Percentiles rank a stretch among this genome's conserved stretches.
These are phyloP conservation scores for Monosporozyma servazzii DNA, from an alignment of 805 yeast species.

Conservation along the genomic window DNA sequence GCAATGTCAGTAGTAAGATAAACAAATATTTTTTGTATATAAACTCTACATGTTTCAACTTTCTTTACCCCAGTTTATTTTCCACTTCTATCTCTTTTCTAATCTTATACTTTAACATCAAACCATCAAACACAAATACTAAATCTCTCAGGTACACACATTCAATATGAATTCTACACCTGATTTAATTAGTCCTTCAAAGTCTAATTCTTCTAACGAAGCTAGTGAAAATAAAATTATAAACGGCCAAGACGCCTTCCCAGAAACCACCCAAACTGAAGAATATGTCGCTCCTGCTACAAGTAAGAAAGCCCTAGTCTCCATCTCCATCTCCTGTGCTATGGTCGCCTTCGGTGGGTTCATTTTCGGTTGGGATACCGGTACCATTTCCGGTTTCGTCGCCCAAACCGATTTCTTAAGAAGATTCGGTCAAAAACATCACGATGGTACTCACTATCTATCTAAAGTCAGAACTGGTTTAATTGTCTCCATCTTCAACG, in stretches of 20 bases:
- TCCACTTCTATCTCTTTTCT: neutral
- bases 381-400: slow-evolving; percentile 69
- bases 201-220: slow-evolving; percentile 9
- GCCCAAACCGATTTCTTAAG: slow-evolving; percentile 30
- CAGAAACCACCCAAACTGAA: neutral
- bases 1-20: neutral
- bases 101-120: neutral
- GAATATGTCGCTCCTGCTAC: neutral
- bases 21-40: neutral
- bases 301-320: slow-evolving; percentile 19
- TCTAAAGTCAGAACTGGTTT: slow-evolving; percentile 24
- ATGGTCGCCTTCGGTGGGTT: slow-evolving; percentile 68
- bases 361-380: slow-evolving; percentile 74
- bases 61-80: neutral
- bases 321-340: slow-evolving; percentile 26
- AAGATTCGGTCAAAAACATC: slow-evolving; percentile 17
- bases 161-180: slow-evolving; percentile 13
- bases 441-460: slow-evolving; percentile 17
- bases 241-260: slow-evolving; percentile 1
- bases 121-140: neutral
- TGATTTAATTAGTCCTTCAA: slow-evolving; percentile 10
- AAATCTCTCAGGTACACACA: neutral
- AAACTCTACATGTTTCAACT: neutral
- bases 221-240: slow-evolving; percentile 13
- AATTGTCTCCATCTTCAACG: slow-evolving; percentile 45